Evolutionary conservation across 805 yeast genomes (phyloP).

Genomic region (Dipodascus albidus): DNA sequence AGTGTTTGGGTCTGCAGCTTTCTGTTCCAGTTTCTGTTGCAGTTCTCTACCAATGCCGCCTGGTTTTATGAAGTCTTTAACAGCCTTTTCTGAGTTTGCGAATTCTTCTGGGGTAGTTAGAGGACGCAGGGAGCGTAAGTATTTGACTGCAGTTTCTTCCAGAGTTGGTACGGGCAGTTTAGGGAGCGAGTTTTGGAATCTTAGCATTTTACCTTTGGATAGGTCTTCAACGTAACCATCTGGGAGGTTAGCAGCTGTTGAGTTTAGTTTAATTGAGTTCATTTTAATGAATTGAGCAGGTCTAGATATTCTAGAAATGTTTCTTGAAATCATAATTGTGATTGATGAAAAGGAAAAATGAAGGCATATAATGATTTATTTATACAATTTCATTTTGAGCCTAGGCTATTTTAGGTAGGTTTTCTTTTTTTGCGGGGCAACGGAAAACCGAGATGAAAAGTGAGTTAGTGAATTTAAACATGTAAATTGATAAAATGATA

Average conservation of each 20-base stretch:
- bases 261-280: constrained; percentile 14
- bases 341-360: background rate
- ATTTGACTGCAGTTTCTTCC: constrained; percentile 54
- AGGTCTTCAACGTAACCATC: constrained; percentile 24
- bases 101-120: constrained; percentile 40
- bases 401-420: background rate
- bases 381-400: background rate
- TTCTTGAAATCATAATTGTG: background rate
- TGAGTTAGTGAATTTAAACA: background rate
- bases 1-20: constrained; percentile 40
- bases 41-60: constrained; percentile 57
- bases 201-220: constrained; percentile 55
- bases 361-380: background rate
- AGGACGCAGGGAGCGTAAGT: constrained; percentile 66
- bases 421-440: constrained; percentile 1
- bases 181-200: constrained; percentile 66
- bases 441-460: background rate
- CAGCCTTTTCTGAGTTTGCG: constrained; percentile 40
- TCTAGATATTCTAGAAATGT: background rate
- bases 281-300: background rate
- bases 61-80: constrained; percentile 51
- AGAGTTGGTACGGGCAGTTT: constrained; percentile 80
- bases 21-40: constrained; percentile 51
- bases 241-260: constrained; percentile 21
- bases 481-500: background rate